Evolutionary conservation across 1,284 basidiomycete species (phyloP), one percentile per base, ranked within the genome.

Genomic region (Austroboletus novae-zelandiae): DNA sequence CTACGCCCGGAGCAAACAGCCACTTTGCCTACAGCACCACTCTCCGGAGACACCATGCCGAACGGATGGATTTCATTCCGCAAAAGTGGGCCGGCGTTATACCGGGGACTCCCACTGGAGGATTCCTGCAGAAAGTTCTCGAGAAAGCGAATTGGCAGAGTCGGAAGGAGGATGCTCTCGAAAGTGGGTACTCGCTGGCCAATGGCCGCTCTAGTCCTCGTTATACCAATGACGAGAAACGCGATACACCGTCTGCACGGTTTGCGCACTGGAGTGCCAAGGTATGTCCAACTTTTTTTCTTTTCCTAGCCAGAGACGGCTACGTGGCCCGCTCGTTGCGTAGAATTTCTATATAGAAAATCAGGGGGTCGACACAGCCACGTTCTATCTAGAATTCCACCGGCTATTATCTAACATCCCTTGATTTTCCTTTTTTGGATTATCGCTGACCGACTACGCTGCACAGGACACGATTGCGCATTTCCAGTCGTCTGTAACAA

Each of bases 21-120:
- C 89, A 91, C 63, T 93, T 92, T 61, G 84, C 89, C 3, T 92
- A 91, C 70, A 89, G 86, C 57, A 92, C 90, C 0, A 90, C 86
- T 0, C 73, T 93, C 23, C 70, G 89, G 46, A 68, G 90, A 54
- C 89, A 91, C 57, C 74, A 78, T 39, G 61, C 69, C 2, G 77
- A 85, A 40, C 10, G 52, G 7, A 50, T 47, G 36, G 60, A 60
- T 14, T 71, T 29, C 52, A 55, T 69, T 18, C 57, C 68, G 18
- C 62, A 65, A 8, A 57, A 51, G 40, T 45, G 61, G 15, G 70
- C 71, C 7, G 68, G 73, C 6, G 62, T 80, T 1, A 71, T 72
- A 14, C 66, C 68, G 1, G 74, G 67, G 5, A 73, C 73, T 5
- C 71, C 75, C n/a, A 69, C 72, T 6, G 75, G 78, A 47, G 74